Percentiles rank a stretch among this genome's conserved stretches.
Conservation (phyloP, 129 eudicot genomes). For the Flaveria bidentis region DNA sequence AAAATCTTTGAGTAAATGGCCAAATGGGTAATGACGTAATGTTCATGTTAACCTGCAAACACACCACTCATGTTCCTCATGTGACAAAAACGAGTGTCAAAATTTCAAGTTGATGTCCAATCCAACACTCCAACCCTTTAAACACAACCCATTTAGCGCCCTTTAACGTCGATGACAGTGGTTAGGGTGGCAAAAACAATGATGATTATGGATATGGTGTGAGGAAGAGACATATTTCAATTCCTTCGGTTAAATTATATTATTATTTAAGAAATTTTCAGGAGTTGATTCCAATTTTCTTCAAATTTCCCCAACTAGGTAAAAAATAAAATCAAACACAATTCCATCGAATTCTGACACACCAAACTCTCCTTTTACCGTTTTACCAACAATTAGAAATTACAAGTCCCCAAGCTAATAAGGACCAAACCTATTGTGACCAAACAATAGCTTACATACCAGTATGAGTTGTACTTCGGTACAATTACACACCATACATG, state of each 20-base stretch:
- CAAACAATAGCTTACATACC: conserved; percentile 14
- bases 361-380: background rate
- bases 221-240: background rate
- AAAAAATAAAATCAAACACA: background rate
- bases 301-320: background rate
- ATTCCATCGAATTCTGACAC: background rate
- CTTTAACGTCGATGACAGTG: background rate
- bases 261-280: no score
- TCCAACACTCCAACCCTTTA: background rate
- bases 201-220: background rate
- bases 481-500: conserved; percentile 25
- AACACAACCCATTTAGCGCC: background rate
- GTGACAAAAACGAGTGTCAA: background rate
- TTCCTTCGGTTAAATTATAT: background rate
- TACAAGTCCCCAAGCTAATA: background rate
- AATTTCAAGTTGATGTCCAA: background rate
- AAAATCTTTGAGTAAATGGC: background rate
- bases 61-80: background rate
- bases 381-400: conserved; percentile 8
- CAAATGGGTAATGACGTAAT: background rate
- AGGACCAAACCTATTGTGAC: conserved; percentile 16
- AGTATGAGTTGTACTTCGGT: conserved; percentile 25
- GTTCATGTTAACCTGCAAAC: background rate
- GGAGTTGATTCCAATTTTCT: no score
- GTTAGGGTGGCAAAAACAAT: background rate